phyloP scores from a whole-genome alignment of 2,329 filamentous ascomycete genomes.

The Fusarium sp. region DNA sequence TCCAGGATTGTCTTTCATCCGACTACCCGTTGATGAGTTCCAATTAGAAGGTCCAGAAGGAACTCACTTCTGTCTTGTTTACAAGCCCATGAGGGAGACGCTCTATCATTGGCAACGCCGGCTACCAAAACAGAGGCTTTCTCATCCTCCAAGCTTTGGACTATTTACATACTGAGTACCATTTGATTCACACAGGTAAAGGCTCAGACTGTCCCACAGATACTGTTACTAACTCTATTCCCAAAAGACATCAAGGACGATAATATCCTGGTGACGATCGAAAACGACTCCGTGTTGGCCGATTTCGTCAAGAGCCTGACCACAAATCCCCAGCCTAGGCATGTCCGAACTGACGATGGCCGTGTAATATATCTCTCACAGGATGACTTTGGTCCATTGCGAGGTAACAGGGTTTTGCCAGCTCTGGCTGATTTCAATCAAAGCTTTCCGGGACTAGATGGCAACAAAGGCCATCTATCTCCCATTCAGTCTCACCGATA shows the following conservation, averaged over 20 bases:
- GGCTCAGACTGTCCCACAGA: rapidly evolving
- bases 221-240: not conserved
- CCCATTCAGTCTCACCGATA: conserved; percentile 38
- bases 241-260: conserved; percentile 38
- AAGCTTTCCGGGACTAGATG: conserved; percentile 16
- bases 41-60: conserved; percentile 16
- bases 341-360: conserved; percentile 16
- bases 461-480: conserved; percentile 5
- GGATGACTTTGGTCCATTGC: conserved; percentile 26
- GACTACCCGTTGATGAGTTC: conserved; percentile 28
- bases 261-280: conserved; percentile 39
- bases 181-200: conserved; percentile 38
- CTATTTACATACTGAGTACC: conserved; percentile 35
- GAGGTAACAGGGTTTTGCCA: conserved; percentile 19
- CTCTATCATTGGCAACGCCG: conserved; percentile 23
- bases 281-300: conserved; percentile 20
- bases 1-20: conserved; percentile 16
- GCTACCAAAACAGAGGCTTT: conserved; percentile 24
- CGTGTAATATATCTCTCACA: conserved; percentile 29
- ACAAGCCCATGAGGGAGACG: conserved; percentile 37
- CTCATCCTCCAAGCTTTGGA: conserved; percentile 31
- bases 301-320: conserved; percentile 8
- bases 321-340: not conserved
- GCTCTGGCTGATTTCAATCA: conserved; percentile 33
- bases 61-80: conserved; percentile 37